These are phyloP conservation scores for Saxophila tyrrhenica DNA, from an alignment of 495 filamentous ascomycete genomes.

Conservation along the genomic window DNA sequence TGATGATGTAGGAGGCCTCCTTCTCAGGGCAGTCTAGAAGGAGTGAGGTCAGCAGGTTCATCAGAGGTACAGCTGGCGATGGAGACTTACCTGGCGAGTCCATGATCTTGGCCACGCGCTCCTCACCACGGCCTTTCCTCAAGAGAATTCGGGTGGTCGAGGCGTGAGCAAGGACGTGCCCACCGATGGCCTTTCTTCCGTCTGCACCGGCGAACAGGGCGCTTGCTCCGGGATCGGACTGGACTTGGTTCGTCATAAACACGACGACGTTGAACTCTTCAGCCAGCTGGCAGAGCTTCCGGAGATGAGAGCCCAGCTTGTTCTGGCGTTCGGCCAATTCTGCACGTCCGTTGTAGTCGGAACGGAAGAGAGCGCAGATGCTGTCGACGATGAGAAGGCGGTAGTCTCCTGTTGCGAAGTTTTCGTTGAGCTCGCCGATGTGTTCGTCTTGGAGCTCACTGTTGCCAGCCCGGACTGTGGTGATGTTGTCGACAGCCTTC, in stretches of 20 bases:
- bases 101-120: constrained; percentile 69
- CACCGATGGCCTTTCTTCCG: constrained; percentile 63
- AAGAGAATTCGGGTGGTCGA: constrained; percentile 64
- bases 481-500: constrained; percentile 61
- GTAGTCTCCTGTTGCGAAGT: constrained; percentile 58
- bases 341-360: constrained; percentile 63
- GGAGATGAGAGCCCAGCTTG: constrained; percentile 61
- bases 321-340: constrained; percentile 69
- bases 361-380: constrained; percentile 68
- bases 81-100: constrained; percentile 54
- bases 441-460: constrained; percentile 67
- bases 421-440: constrained; percentile 52
- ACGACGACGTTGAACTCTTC: constrained; percentile 75
- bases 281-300: constrained; percentile 59
- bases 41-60: not conserved
- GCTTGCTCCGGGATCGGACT: constrained; percentile 69
- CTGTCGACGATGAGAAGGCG: constrained; percentile 66
- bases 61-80: not conserved
- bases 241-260: constrained; percentile 73
- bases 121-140: constrained; percentile 66
- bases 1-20: constrained; percentile 71
- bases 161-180: constrained; percentile 71
- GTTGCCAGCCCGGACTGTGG: constrained; percentile 60
- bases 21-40: constrained; percentile 56
- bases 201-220: constrained; percentile 70